Evolutionary conservation across 257 asterid species (phyloP).

Genomic region (Fraxinus americana): DNA sequence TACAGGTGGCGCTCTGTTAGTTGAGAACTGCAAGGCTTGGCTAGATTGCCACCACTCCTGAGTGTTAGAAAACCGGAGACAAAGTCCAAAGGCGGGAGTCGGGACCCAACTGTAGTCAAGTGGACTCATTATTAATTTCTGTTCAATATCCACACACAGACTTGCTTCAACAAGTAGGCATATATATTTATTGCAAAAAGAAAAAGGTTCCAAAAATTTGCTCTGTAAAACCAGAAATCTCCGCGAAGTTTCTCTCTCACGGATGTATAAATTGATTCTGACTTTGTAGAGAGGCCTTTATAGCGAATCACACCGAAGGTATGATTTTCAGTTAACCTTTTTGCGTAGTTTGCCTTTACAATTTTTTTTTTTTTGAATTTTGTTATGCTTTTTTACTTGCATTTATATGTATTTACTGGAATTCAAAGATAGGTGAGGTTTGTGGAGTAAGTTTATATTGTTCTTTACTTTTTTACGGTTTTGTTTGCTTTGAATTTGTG

Average conservation of each 20-base stretch:
- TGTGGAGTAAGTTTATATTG: background rate
- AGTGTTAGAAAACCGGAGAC: background rate
- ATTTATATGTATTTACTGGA: background rate
- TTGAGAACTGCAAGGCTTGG: no score
- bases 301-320: slow-evolving; percentile 35
- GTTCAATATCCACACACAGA: slow-evolving; percentile 1
- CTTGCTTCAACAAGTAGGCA: no score
- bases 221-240: slow-evolving; percentile 28
- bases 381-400: background rate
- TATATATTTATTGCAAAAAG: background rate
- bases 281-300: slow-evolving; percentile 21
- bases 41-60: background rate
- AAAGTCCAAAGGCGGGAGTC: background rate
- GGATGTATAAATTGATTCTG: slow-evolving; percentile 26
- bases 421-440: background rate
- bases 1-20: no score
- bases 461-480: no score
- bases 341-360: background rate
- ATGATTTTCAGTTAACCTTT: slow-evolving; percentile 1
- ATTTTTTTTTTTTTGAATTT: no score
- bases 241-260: slow-evolving; percentile 36
- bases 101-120: background rate
- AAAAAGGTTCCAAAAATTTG: slow-evolving; percentile 3
- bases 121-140: slow-evolving; percentile 22
- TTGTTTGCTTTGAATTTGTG: no score